Evolutionary conservation across 495 filamentous ascomycete species (phyloP).

Genomic region (Pyrenopolyporus hunteri): DNA sequence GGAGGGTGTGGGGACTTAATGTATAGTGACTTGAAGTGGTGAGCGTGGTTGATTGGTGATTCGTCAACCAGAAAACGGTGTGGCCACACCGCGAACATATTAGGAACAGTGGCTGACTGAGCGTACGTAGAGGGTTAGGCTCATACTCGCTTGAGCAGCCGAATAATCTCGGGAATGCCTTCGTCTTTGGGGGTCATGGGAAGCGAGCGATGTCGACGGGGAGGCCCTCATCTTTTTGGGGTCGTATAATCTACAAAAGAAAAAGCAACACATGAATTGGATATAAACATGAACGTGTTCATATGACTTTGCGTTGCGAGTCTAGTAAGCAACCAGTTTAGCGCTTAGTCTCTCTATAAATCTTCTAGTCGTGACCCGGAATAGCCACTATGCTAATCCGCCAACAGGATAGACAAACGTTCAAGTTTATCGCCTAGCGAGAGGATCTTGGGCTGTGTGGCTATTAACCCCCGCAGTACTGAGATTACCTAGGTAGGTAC

Average conservation of each 20-base stretch:
- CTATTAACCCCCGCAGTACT: too few relatives aligned
- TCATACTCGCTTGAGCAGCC: constrained; percentile 19
- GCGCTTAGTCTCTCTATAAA: constrained; percentile 25
- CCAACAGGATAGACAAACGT: not conserved
- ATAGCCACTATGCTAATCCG: not conserved
- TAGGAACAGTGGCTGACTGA: constrained; percentile 22
- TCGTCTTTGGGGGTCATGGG: constrained; percentile 17
- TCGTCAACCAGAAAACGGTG: constrained; percentile 22
- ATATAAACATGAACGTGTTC: constrained; percentile 10
- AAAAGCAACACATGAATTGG: not conserved
- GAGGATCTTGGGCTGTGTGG: not conserved
- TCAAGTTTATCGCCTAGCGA: not conserved
- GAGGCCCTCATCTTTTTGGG: not conserved
- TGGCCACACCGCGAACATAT: constrained; percentile 32
- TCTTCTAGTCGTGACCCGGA: not conserved
- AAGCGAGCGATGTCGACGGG: constrained; percentile 3
- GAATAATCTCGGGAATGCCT: constrained; percentile 35
- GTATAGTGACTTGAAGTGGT: constrained; percentile 16
- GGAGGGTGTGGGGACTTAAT: constrained; percentile 26
- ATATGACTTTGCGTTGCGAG: constrained; percentile 24
- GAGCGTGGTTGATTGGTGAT: constrained; percentile 22
- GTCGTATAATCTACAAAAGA: not conserved
- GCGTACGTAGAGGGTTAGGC: constrained; percentile 12
- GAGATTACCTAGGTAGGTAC: not conserved
- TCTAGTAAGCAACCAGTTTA: constrained; percentile 23